phyloP scores from a whole-genome alignment of 2,329 filamentous ascomycete species.

The Thelonectria olida region DNA sequence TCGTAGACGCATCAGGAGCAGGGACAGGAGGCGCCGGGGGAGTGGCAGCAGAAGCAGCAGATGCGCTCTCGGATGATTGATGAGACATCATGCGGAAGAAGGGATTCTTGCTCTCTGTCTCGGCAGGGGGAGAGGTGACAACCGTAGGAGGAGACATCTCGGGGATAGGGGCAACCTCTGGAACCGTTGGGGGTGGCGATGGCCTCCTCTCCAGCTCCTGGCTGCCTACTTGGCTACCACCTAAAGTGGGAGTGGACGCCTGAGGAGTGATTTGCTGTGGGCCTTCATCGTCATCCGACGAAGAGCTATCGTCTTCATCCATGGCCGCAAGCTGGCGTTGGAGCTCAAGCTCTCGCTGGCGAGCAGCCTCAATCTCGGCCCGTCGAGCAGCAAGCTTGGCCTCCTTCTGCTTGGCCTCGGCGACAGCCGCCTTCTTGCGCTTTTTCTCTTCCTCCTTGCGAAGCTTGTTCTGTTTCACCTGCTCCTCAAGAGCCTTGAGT shows the following conservation, averaged over 20 bases:
- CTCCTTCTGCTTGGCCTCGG: conserved; percentile 90
- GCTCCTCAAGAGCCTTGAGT: conserved; percentile 89
- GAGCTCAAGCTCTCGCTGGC: conserved; percentile 88
- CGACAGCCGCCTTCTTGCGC: conserved; percentile 86
- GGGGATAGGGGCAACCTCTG: conserved; percentile 39
- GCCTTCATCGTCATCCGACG: conserved; percentile 83
- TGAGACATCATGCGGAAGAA: conserved; percentile 92
- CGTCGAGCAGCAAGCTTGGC: conserved; percentile 82
- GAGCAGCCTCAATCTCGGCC: conserved; percentile 91
- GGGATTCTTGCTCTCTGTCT: conserved; percentile 89
- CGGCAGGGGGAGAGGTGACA: conserved; percentile 64
- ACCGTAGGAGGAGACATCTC: conserved; percentile 60
- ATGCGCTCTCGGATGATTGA: conserved; percentile 66
- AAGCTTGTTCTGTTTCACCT: conserved; percentile 91
- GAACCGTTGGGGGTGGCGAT: conserved; percentile 58
- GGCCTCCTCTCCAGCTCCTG: conserved; percentile 64
- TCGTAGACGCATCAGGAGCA: conserved; percentile 77
- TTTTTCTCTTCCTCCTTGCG: conserved; percentile 97
- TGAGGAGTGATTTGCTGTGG: conserved; percentile 74
- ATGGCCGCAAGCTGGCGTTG: conserved; percentile 84
- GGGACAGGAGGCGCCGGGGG: conserved; percentile 55
- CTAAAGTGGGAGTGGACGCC: conserved; percentile 66
- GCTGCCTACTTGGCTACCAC: conserved; percentile 60
- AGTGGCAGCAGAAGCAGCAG: conserved; percentile 51
- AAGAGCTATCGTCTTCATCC: conserved; percentile 78